Conservation (phyloP, 257 asterid species). For the Galeopsis tetrahit region DNA sequence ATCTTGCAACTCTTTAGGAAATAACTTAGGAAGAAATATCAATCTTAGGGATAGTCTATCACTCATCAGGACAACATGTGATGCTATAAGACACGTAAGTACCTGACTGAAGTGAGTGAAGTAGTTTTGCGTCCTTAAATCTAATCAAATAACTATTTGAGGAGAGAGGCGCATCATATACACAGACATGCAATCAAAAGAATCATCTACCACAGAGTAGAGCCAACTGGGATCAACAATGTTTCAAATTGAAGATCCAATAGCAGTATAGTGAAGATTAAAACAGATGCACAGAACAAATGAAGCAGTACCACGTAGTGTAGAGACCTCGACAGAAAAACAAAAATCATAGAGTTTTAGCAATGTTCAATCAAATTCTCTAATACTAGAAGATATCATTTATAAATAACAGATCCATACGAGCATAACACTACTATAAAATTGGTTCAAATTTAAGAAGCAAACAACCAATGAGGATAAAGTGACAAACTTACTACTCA, state of each 20-base stretch:
- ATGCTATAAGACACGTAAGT: constrained; percentile 39
- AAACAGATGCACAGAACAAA: constrained; percentile 87
- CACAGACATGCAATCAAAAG: constrained; percentile 75
- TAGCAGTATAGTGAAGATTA: constrained; percentile 72
- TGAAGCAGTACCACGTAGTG: constrained; percentile 92
- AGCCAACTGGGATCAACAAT: constrained; percentile 79
- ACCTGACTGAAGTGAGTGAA: constrained; percentile 50
- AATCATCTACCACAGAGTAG: constrained; percentile 63
- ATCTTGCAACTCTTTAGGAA: constrained; percentile 16
- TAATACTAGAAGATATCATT: constrained; percentile 40
- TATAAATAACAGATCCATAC: constrained; percentile 41
- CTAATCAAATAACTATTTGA: constrained; percentile 54
- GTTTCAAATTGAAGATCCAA: constrained; percentile 87
- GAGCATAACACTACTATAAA: constrained; percentile 26
- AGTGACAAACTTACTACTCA: no score
- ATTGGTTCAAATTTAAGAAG: constrained; percentile 26
- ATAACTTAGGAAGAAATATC: not conserved
- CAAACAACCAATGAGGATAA: constrained; percentile 31
- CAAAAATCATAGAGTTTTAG: constrained; percentile 70
- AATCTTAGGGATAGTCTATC: constrained; percentile 28
- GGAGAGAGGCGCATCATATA: constrained; percentile 59
- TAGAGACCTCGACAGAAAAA: constrained; percentile 86
- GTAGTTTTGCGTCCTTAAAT: constrained; percentile 53
- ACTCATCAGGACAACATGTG: constrained; percentile 40
- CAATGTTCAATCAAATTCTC: constrained; percentile 38